Conservation (phyloP, 345 rosid species). For the Angophora floribunda region DNA sequence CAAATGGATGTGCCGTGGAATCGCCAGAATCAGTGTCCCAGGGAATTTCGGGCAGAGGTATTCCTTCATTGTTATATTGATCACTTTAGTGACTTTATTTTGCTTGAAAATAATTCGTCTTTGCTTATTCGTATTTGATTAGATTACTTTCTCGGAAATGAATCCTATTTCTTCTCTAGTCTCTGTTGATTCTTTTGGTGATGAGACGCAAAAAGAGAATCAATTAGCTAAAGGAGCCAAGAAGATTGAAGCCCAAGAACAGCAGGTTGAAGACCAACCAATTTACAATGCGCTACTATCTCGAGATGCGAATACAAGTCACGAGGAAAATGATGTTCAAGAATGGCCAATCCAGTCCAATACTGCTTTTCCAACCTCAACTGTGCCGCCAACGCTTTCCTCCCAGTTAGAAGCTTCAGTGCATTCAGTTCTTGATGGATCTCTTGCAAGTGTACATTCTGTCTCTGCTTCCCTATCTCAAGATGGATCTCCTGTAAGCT, state of each 20-base stretch:
- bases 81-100: background rate
- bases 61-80: background rate
- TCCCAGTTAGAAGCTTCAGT: background rate
- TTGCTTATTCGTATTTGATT: background rate
- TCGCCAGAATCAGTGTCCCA: constrained; percentile 56
- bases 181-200: constrained; percentile 35
- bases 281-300: background rate
- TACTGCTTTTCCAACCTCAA: background rate
- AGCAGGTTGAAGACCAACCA: background rate
- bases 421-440: background rate
- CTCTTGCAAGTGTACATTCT: background rate
- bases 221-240: no score
- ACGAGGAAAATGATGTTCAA: background rate
- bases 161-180: constrained; percentile 60
- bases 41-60: constrained; percentile 82
- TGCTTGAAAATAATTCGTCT: background rate
- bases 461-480: background rate
- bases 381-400: background rate
- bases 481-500: background rate
- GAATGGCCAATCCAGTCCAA: background rate
- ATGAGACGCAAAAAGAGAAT: constrained; percentile 57
- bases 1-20: constrained; percentile 80
- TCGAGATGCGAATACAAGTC: background rate
- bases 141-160: constrained; percentile 89
- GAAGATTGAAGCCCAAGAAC: no score